Evolutionary conservation across 768 basidiomycete species (phyloP).

Genomic region (Lactifluus piperatus): DNA sequence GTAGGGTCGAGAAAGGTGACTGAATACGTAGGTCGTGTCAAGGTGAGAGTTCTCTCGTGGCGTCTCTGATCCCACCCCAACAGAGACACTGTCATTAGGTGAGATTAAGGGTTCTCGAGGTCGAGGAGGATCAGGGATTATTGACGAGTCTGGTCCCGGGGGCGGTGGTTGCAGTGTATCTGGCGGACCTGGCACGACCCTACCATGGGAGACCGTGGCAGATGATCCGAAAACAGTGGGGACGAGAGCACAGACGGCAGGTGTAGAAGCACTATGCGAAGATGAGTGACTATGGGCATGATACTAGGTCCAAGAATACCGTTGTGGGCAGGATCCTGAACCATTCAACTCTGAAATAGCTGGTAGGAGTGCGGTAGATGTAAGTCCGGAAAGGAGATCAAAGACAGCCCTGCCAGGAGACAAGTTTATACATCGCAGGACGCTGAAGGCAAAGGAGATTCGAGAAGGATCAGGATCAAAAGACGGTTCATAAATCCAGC

Average conservation of each 20-base stretch:
- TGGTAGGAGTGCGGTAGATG: not conserved
- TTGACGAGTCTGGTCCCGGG: not conserved
- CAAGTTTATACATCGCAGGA: constrained; percentile 7
- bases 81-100: not conserved
- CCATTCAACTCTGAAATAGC: not conserved
- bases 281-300: not conserved
- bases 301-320: not conserved
- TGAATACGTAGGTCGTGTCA: not conserved
- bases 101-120: not conserved
- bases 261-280: not conserved
- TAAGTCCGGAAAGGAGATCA: constrained; percentile 9
- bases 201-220: not conserved
- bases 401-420: constrained; percentile 5
- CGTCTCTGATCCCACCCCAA: not conserved
- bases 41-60: not conserved
- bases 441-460: constrained; percentile 16
- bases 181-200: not conserved
- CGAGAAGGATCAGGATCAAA: constrained; percentile 16
- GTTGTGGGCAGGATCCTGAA: not conserved
- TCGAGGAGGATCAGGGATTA: not conserved
- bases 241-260: not conserved
- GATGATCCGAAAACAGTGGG: not conserved
- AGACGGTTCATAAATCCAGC: constrained; percentile 16
- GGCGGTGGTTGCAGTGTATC: not conserved
- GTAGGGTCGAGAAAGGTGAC: not conserved